Conservation (phyloP, 345 rosid species). For the Arabis alpina region DNA sequence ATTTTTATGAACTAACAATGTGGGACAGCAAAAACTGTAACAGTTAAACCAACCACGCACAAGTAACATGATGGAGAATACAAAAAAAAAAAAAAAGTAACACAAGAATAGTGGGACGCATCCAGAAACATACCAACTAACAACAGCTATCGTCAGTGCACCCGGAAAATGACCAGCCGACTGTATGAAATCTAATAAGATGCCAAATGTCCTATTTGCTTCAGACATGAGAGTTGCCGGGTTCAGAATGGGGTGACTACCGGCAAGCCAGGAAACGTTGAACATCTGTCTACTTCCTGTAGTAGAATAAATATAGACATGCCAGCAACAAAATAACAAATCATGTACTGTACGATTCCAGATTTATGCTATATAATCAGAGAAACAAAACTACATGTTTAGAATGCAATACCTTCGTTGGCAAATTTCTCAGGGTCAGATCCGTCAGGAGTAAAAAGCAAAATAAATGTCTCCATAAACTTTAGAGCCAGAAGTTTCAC, state of each 20-base stretch:
- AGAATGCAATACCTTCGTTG: slow-evolving; percentile 63
- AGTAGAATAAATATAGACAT: slow-evolving; percentile 26
- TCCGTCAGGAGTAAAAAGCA: slow-evolving; percentile 76
- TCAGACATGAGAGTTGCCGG: slow-evolving; percentile 64
- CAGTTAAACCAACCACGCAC: slow-evolving; percentile 25
- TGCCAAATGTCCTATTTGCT: slow-evolving; percentile 60
- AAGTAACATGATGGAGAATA: slow-evolving; percentile 19
- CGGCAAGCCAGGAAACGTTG: slow-evolving; percentile 74
- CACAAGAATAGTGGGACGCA: slow-evolving; percentile 27
- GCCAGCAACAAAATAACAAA: slow-evolving; percentile 25
- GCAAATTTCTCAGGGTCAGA: slow-evolving; percentile 57
- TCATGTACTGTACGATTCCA: slow-evolving; percentile 10
- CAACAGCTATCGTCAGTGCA: slow-evolving; percentile 61
- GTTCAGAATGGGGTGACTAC: slow-evolving; percentile 74
- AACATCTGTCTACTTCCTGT: slow-evolving; percentile 64
- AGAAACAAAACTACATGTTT: not conserved
- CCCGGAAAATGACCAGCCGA: slow-evolving; percentile 68
- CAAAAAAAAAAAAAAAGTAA: slow-evolving; percentile 15
- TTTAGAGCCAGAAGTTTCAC: slow-evolving; percentile 78
- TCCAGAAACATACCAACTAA: slow-evolving; percentile 79
- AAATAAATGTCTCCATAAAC: slow-evolving; percentile 82
- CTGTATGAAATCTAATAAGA: slow-evolving; percentile 65
- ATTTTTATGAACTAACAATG: not conserved
- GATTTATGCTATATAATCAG: slow-evolving; percentile 16
- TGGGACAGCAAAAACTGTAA: slow-evolving; percentile 20